Base-by-base conservation (phyloP, 257 asterid genomes). In the Solanum piurae region DNA sequence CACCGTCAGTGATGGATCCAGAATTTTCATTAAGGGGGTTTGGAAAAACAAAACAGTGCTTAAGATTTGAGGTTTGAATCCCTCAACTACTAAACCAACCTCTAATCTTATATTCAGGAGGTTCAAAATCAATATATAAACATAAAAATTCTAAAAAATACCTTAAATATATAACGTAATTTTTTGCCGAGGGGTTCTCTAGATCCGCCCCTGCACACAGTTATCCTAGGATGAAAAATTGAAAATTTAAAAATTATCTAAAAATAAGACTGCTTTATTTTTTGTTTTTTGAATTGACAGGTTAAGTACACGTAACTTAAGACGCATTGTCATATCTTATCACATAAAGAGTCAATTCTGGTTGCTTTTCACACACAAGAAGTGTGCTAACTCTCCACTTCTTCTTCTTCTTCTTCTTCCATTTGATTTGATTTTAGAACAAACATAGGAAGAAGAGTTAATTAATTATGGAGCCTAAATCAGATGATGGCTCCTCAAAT, bases 391-490 rank as follows among this genome's bases (percentile, higher is more conserved):
- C 23, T 6, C 64, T 18, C 36, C 60, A 16, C 60, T 49, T 6
- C 25, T 9, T 23, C 13, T 14, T 77, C 55, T 44, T 42, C 23
- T 40, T 40, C 60, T 77, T 42, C 14, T 42, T 42, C 38, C 44
- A 27, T 79, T 13, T 42, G 14, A 42, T 76, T 60, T 21, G 68
- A 60, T 7, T 55, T 55, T 38, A n/a, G 10, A 40, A 42, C 31
- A 40, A 77, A 27, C 1, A 25, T 5, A 3, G 42, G 49, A 79
- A 25, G 62, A 42, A 42, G 84, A n/a, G 37, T 25, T 12, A 27
- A 40, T 4, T 7, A 44, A 40, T n/a, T 25, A 91, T 92, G 93
- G 91, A 85, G 84, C 44, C 87, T 18, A 75, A 82, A 42, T 38
- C 86, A 62, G 58, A 90, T 21, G 88, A 80, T 52, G 89, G 55